Base-by-base conservation (phyloP, 495 filamentous ascomycete genomes). In the Evansstolkia leycettana region DNA sequence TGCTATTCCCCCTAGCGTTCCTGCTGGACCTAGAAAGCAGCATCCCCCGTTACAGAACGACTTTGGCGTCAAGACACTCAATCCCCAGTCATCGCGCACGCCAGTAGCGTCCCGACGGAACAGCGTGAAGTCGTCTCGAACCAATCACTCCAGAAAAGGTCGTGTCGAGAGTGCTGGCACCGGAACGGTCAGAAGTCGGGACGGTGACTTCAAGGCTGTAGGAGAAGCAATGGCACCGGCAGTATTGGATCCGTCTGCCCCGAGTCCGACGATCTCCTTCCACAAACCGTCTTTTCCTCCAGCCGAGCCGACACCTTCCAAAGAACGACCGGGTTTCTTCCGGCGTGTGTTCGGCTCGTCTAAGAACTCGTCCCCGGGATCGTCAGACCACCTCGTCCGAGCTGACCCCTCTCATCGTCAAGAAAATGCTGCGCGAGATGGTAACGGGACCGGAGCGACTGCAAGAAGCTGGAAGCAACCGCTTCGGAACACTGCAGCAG, bases 311-410 rank as follows among this genome's bases (percentile, higher is more conserved):
- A 38, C 42, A 29, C 43, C 45, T 14, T 28, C 38, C 40, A 86
- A 79, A 50, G 82, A 89, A 37, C 75, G 78, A 16, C 84, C 71
- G 10, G 86, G 90, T 16, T 98, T 98, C 59, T 95, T 95, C 64
- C 75, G 83, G 38, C 76, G 89, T 41, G 81, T 96, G 9, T 94
- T 96, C 57, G 82, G 78, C 31, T 73, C 69, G 3, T 67, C 69
- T 18, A 80, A 67, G 48, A 62, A 40, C 12, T 31, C 54, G 5
- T 38, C 54, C 13, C 34, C 52, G 11, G 38, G 17, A 16, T 39
- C 46, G 7, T 41, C 46, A 24, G 4, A 37, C 34, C 24, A 40
- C 42, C 19, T 31, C 7, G 3, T 33, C 47, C 7, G 45, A 52
- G 42, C 37, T 20, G 51, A 55, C n/a, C 12, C 40, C 12, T 36